Evolutionary conservation across 768 basidiomycete species (phyloP).

Genomic region (Leucosporidium scottii): DNA sequence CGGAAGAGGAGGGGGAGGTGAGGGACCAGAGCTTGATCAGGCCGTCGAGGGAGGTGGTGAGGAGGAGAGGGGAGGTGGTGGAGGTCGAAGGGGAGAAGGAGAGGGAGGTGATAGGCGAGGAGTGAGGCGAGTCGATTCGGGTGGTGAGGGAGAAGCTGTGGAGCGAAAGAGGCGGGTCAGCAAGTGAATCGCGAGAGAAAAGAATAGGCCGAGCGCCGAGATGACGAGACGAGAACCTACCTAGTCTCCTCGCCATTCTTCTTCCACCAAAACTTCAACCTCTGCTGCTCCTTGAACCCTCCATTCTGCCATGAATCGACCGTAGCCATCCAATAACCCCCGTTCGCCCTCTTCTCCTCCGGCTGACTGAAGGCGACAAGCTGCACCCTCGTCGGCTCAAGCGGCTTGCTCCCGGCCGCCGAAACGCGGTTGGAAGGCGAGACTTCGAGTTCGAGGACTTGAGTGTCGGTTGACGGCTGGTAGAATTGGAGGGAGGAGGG

Average conservation of each 20-base stretch:
- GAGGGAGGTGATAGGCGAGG: constrained; percentile 56
- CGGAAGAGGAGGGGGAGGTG: constrained; percentile 44
- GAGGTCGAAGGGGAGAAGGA: constrained; percentile 56
- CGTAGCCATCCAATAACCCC: constrained; percentile 78
- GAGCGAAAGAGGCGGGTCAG: background rate
- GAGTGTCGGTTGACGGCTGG: constrained; percentile 61
- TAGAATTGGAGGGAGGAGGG: constrained; percentile 91
- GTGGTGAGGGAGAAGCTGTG: constrained; percentile 59
- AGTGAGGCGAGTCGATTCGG: constrained; percentile 82
- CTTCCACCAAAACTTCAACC: constrained; percentile 86
- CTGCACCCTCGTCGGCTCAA: constrained; percentile 71
- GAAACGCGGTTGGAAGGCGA: constrained; percentile 88
- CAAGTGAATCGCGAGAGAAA: background rate
- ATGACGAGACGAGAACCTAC: constrained; percentile 44
- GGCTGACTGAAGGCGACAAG: constrained; percentile 54
- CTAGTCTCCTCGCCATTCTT: constrained; percentile 51
- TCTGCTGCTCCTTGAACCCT: constrained; percentile 61
- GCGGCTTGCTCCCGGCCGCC: constrained; percentile 56
- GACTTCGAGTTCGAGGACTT: constrained; percentile 81
- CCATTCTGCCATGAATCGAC: constrained; percentile 67
- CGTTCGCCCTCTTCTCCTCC: background rate
- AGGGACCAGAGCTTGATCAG: constrained; percentile 66
- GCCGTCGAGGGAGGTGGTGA: constrained; percentile 69
- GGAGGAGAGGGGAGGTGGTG: constrained; percentile 48
- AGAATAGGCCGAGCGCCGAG: constrained; percentile 49